phyloP scores from a whole-genome alignment of 2,329 filamentous ascomycete species.

The Clarireedia monteithiana region DNA sequence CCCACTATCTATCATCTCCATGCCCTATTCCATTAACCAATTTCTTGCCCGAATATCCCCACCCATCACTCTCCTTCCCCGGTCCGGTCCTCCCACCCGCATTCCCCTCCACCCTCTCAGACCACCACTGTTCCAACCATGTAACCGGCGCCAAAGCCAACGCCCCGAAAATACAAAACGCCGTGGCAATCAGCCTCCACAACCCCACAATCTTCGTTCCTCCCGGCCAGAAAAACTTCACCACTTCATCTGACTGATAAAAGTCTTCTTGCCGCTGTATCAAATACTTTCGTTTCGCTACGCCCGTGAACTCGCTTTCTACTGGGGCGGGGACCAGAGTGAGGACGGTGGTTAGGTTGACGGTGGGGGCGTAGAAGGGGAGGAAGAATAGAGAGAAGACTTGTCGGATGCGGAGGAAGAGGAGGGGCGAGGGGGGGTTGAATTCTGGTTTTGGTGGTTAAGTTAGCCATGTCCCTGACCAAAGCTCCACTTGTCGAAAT shows the following conservation, averaged over 20 bases:
- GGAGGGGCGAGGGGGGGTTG: constrained; percentile 54
- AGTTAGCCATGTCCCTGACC: too few relatives aligned
- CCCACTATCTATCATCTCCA: neutral
- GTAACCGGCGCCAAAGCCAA: constrained; percentile 42
- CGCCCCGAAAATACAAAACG: constrained; percentile 55
- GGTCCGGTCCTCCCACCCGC: neutral
- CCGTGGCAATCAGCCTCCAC: constrained; percentile 44
- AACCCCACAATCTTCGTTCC: constrained; percentile 48
- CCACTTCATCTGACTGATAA: constrained; percentile 68
- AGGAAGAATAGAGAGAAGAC: constrained; percentile 71
- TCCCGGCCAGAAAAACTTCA: constrained; percentile 62
- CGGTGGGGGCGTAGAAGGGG: constrained; percentile 63
- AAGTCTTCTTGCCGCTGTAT: constrained; percentile 73
- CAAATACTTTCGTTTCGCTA: constrained; percentile 46
- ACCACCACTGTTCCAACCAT: constrained; percentile 37
- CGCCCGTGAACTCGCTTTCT: too few relatives aligned
- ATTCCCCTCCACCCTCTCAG: constrained; percentile 2
- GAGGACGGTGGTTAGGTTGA: constrained; percentile 61
- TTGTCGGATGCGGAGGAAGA: constrained; percentile 70
- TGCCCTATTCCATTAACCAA: neutral
- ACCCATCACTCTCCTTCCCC: neutral
- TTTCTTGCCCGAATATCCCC: neutral
- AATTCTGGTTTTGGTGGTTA: constrained; percentile 40
- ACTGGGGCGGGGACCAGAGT: constrained; percentile 42
- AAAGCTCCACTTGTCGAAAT: too few relatives aligned